phyloP scores from a whole-genome alignment of 257 asterid genomes.

The Echites panduratus region DNA sequence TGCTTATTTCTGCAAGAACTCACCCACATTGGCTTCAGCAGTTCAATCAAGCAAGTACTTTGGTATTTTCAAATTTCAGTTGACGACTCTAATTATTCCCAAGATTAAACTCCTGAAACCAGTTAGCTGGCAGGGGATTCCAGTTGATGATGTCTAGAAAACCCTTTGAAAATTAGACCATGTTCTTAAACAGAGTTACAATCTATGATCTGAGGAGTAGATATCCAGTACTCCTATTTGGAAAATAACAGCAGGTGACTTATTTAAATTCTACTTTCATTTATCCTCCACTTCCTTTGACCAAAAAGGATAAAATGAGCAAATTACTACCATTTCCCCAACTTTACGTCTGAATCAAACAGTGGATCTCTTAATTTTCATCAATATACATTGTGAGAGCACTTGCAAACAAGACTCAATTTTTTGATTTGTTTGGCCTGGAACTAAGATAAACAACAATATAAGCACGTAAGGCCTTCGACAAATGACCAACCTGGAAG shows the following conservation, averaged over 20 bases:
- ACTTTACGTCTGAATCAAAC: background rate
- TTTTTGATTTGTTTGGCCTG: background rate
- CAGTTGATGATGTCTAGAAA: background rate
- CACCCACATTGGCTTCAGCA: background rate
- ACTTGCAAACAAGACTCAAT: background rate
- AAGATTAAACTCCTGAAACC: background rate
- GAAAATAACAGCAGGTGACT: background rate
- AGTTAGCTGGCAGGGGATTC: background rate
- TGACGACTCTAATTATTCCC: background rate
- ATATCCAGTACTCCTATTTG: background rate
- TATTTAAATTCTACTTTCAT: background rate
- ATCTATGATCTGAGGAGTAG: background rate
- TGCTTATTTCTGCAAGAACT: background rate
- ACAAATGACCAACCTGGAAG: slow-evolving; percentile 52
- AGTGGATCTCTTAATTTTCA: background rate
- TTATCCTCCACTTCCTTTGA: background rate
- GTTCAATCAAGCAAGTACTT: background rate
- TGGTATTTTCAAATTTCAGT: background rate
- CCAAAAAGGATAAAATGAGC: background rate
- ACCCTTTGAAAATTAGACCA: background rate
- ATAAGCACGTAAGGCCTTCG: slow-evolving; percentile 1
- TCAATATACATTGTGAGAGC: background rate
- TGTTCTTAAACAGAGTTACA: background rate
- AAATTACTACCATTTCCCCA: background rate
- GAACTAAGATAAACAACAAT: slow-evolving; percentile 12